A percentile compares a stretch with the other conserved stretches of the same genome.
phyloP scores from a whole-genome alignment of 2,329 filamentous ascomycete genomes.

The Thermothelomyces thermophilus region DNA sequence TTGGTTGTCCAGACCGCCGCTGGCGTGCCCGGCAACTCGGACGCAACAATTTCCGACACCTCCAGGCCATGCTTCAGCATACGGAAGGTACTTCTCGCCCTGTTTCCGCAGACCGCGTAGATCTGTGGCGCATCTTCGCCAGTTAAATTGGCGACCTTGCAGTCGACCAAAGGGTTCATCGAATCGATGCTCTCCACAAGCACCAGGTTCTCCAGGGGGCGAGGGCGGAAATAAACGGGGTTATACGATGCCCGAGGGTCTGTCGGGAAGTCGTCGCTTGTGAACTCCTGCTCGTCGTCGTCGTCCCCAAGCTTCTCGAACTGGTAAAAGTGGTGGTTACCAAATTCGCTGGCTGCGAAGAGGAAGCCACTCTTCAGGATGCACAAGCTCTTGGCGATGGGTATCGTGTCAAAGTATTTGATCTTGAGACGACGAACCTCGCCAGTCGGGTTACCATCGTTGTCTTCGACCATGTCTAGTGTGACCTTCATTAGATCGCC shows the following conservation, averaged over 20 bases:
- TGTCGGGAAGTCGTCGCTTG: slow-evolving; percentile 72
- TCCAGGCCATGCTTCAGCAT: slow-evolving; percentile 89
- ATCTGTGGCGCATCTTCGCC: slow-evolving; percentile 95
- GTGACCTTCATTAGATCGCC: slow-evolving; percentile 98
- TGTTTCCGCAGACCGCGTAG: slow-evolving; percentile 83
- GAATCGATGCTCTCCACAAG: slow-evolving; percentile 79
- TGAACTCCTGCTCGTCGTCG: slow-evolving; percentile 80
- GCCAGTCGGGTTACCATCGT: slow-evolving; percentile 68
- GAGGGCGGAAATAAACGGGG: slow-evolving; percentile 78
- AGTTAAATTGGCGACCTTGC: slow-evolving; percentile 83
- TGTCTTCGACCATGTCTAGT: slow-evolving; percentile 81
- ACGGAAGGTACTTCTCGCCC: slow-evolving; percentile 82
- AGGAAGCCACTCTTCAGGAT: slow-evolving; percentile 95
- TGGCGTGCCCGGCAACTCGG: slow-evolving; percentile 80
- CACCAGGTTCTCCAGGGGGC: slow-evolving; percentile 72
- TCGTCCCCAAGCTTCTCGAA: slow-evolving; percentile 97
- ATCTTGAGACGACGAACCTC: slow-evolving; percentile 81
- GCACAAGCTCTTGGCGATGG: slow-evolving; percentile 77
- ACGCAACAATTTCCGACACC: slow-evolving; percentile 93
- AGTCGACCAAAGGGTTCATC: slow-evolving; percentile 86
- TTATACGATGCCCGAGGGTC: slow-evolving; percentile 66
- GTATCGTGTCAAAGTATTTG: slow-evolving; percentile 97
- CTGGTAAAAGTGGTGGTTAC: slow-evolving; percentile 92
- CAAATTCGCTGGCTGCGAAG: slow-evolving; percentile 85
- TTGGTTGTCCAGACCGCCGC: slow-evolving; percentile 95